phyloP scores from a whole-genome alignment of 768 basidiomycete genomes.

The Xerocomus spinulosus region DNA sequence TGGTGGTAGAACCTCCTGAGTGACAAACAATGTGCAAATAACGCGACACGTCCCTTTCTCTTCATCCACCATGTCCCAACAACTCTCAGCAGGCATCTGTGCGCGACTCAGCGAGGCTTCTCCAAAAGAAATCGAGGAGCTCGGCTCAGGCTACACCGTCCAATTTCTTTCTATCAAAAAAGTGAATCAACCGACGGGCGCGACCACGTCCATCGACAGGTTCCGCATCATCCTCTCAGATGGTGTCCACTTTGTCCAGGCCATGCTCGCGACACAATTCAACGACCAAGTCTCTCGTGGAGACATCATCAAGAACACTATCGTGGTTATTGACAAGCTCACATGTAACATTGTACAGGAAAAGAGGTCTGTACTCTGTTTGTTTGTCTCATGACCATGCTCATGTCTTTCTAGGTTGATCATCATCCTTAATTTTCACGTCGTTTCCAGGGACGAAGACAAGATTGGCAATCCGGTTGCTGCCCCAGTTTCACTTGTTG shows the following conservation, averaged over 20 bases:
- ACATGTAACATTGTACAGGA: constrained; percentile 82
- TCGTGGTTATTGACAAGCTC: constrained; percentile 69
- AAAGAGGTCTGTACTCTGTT: constrained; percentile 56
- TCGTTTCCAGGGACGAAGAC: constrained; percentile 48
- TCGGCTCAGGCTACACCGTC: constrained; percentile 44
- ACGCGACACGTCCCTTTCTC: constrained; percentile 13
- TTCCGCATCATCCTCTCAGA: constrained; percentile 88
- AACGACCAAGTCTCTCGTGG: constrained; percentile 69
- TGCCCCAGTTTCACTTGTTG: constrained; percentile 34
- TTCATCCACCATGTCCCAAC: constrained; percentile 37
- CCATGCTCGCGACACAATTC: constrained; percentile 92
- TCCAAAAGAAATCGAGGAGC: constrained; percentile 24
- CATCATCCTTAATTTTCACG: constrained; percentile 67
- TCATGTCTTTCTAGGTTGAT: constrained; percentile 52
- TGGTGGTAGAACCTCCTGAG: no score
- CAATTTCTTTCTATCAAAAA: constrained; percentile 85
- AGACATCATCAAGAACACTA: constrained; percentile 55
- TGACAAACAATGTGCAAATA: constrained; percentile 15
- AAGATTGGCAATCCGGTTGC: constrained; percentile 68
- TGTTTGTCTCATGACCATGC: neutral
- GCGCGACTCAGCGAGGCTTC: constrained; percentile 42
- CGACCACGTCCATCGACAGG: constrained; percentile 43
- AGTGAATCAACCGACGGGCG: constrained; percentile 40
- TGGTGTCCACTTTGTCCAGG: constrained; percentile 79
- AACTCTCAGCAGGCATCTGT: constrained; percentile 58